These are phyloP conservation scores for Candida parachauliodes DNA, from an alignment of 805 yeast genomes.

Conservation along the genomic window DNA sequence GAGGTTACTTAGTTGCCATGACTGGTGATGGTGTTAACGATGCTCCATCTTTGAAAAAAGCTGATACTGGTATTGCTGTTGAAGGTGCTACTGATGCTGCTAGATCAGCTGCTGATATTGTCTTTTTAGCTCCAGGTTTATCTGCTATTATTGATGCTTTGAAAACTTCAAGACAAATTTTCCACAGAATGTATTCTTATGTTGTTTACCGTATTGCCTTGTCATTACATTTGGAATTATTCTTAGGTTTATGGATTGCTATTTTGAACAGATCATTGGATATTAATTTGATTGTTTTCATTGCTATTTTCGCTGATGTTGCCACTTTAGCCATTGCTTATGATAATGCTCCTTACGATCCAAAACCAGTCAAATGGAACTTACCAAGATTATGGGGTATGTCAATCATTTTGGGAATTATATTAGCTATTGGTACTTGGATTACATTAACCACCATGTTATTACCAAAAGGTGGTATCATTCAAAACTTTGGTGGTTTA, in stretches of 20 bases:
- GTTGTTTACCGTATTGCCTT: constrained; percentile 97
- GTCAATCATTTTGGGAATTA: constrained; percentile 81
- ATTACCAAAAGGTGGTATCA: constrained; percentile 85
- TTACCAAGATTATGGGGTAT: constrained; percentile 96
- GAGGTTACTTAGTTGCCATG: constrained; percentile 98
- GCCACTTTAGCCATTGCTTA: constrained; percentile 96
- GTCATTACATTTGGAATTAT: constrained; percentile 89
- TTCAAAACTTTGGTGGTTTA: constrained; percentile 91
- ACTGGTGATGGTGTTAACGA: constrained; percentile 99
- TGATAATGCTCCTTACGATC: constrained; percentile 95
- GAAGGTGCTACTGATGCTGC: constrained; percentile 98
- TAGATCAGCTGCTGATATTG: constrained; percentile 95
- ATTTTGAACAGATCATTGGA: constrained; percentile 81
- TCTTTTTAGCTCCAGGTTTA: constrained; percentile 90
- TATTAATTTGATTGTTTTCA: constrained; percentile 90
- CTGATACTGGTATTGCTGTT: constrained; percentile 90
- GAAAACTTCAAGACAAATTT: constrained; percentile 93
- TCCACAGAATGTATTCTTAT: constrained; percentile 98
- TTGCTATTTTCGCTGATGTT: constrained; percentile 96
- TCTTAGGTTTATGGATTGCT: constrained; percentile 96
- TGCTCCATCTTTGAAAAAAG: constrained; percentile 96
- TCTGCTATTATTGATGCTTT: constrained; percentile 90
- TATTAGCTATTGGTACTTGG: constrained; percentile 92
- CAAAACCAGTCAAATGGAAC: constrained; percentile 94
- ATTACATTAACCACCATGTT: constrained; percentile 93